Evolutionary conservation across 2,329 filamentous ascomycete genomes (phyloP).

Genomic region (Chrysosporium queenslandicum): DNA sequence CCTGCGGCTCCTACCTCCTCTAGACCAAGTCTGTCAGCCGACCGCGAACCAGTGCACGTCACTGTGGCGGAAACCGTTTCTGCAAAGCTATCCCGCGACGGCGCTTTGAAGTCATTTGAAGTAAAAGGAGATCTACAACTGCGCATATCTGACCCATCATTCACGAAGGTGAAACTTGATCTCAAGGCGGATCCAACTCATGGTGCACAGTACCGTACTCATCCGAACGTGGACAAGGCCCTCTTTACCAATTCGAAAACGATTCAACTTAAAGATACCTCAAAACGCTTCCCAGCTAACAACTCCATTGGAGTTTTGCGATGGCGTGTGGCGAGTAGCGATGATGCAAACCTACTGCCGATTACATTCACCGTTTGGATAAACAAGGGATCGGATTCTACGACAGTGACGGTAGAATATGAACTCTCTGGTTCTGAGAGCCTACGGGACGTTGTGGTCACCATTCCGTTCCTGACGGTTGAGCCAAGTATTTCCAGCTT

Average conservation of each 20-base stretch:
- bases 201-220: constrained; percentile 84
- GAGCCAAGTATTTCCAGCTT: constrained; percentile 88
- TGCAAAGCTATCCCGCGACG: constrained; percentile 79
- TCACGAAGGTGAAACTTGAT: constrained; percentile 85
- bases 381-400: constrained; percentile 73
- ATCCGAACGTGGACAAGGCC: constrained; percentile 89
- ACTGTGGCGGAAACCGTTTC: constrained; percentile 83
- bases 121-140: constrained; percentile 89
- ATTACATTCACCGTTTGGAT: constrained; percentile 98
- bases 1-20: constrained; percentile 44
- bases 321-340: constrained; percentile 73
- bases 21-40: constrained; percentile 55
- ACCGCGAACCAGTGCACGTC: constrained; percentile 78
- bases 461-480: constrained; percentile 73
- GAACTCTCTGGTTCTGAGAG: constrained; percentile 73
- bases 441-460: constrained; percentile 73
- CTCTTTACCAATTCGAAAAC: constrained; percentile 71
- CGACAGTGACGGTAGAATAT: constrained; percentile 89
- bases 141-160: constrained; percentile 73
- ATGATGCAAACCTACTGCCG: constrained; percentile 70
- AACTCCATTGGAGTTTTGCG: constrained; percentile 86
- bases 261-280: constrained; percentile 81
- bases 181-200: constrained; percentile 66
- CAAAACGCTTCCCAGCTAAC: constrained; percentile 86
- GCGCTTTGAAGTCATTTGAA: constrained; percentile 72